Evolutionary conservation across 2,329 filamentous ascomycete species (phyloP).

Genomic region (Neopestalotiopsis clavispora): DNA sequence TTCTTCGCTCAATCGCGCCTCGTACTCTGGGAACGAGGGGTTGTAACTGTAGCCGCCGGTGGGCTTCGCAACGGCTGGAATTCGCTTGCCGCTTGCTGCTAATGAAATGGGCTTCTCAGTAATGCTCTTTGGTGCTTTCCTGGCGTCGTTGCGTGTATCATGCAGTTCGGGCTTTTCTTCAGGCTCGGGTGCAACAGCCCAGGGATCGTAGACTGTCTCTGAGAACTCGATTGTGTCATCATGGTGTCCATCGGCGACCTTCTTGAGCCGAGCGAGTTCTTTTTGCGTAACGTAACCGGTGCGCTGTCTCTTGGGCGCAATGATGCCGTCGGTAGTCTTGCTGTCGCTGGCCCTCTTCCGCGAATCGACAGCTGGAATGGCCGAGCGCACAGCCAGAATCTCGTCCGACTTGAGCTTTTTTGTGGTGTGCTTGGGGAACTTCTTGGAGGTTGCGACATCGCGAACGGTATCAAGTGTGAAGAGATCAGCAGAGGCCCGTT

Average conservation of each 20-base stretch:
- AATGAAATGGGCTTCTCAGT: constrained; percentile 80
- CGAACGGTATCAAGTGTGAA: constrained; percentile 83
- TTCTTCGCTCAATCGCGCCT: constrained; percentile 74
- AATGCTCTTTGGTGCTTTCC: constrained; percentile 76
- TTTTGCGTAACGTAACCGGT: constrained; percentile 83
- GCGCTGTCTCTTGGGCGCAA: constrained; percentile 76
- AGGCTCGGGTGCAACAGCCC: constrained; percentile 54
- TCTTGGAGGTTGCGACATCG: constrained; percentile 67
- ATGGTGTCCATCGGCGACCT: constrained; percentile 76
- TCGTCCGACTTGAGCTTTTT: constrained; percentile 90
- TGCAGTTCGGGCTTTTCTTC: constrained; percentile 33
- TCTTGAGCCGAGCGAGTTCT: constrained; percentile 78
- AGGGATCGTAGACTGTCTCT: constrained; percentile 79
- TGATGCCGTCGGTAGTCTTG: constrained; percentile 74
- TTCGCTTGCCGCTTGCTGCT: constrained; percentile 77
- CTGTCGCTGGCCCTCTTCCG: constrained; percentile 73
- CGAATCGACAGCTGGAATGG: constrained; percentile 76
- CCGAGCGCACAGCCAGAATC: constrained; percentile 85
- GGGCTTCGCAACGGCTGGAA: constrained; percentile 81
- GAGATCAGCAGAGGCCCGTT: constrained; percentile 81
- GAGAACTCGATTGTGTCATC: constrained; percentile 58
- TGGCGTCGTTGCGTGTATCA: constrained; percentile 52
- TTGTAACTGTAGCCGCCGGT: constrained; percentile 91
- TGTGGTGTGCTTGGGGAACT: constrained; percentile 67
- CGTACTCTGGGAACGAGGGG: constrained; percentile 85